These are phyloP conservation scores for Pleodorina starrii DNA, from an alignment of 139 green algal genomes.

Conservation along the genomic window DNA sequence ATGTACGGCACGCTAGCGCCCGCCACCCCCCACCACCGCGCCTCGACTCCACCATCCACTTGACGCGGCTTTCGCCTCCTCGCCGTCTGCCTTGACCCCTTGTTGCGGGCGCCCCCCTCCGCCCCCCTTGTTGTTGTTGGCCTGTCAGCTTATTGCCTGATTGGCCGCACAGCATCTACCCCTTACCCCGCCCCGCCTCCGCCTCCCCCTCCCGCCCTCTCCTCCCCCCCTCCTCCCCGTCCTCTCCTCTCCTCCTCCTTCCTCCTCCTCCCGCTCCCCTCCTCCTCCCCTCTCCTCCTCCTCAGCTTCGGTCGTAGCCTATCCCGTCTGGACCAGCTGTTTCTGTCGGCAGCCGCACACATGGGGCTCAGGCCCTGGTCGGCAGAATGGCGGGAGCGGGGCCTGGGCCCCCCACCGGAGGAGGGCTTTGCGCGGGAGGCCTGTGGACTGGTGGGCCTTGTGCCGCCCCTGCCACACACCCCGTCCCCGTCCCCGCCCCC, in stretches of 20 bases:
- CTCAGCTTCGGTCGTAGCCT: not conserved
- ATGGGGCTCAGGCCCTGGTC: slow-evolving; percentile 1
- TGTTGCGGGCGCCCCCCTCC: too few species aligned
- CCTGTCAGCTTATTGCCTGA: too few species aligned
- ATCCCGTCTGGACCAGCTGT: not conserved
- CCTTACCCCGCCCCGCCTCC: too few species aligned
- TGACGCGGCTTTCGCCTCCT: not conserved
- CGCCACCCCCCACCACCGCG: not conserved
- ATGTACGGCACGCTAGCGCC: too few species aligned
- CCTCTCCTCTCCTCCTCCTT: not conserved
- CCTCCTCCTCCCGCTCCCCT: too few species aligned
- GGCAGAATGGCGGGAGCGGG: not conserved
- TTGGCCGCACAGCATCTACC: too few species aligned
- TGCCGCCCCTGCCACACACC: not conserved
- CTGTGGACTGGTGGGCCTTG: not conserved
- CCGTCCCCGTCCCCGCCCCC: not conserved
- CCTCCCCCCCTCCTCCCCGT: not conserved
- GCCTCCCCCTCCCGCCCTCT: too few species aligned
- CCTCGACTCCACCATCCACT: not conserved
- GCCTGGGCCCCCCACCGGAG: not conserved
- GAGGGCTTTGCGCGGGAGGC: not conserved
- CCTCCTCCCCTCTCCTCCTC: too few species aligned
- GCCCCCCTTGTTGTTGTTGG: too few species aligned
- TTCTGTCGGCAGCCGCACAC: not conserved
- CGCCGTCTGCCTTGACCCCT: too few species aligned